Evolutionary conservation across 768 basidiomycete species (phyloP).

Genomic region (Suillus spraguei): DNA sequence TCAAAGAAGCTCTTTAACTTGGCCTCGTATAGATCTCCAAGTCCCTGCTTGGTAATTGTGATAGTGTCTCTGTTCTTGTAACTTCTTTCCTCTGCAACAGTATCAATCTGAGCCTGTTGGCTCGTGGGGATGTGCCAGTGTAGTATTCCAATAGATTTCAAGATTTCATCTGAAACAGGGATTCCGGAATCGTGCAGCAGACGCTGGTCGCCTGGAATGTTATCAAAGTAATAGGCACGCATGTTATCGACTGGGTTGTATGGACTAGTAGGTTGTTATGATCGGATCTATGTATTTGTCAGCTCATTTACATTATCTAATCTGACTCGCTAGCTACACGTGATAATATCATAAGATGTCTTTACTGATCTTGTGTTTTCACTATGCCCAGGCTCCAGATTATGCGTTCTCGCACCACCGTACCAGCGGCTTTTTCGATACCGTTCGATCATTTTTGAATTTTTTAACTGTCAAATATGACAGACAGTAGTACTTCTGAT

Average conservation of each 20-base stretch:
- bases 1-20: constrained; percentile 85
- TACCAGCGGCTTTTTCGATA: no score
- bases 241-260: constrained; percentile 24
- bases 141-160: constrained; percentile 63
- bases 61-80: constrained; percentile 88
- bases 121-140: constrained; percentile 65
- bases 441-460: no score
- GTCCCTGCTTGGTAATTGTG: constrained; percentile 72
- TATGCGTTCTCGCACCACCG: no score
- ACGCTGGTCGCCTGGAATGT: constrained; percentile 79
- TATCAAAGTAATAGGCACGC: constrained; percentile 78
- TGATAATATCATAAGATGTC: no score
- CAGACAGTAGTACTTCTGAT: no score
- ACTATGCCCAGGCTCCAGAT: no score
- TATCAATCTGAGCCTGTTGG: constrained; percentile 56
- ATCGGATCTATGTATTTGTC: no score
- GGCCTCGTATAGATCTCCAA: constrained; percentile 82
- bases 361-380: no score
- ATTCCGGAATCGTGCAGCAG: constrained; percentile 72
- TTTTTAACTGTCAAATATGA: no score
- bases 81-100: constrained; percentile 62
- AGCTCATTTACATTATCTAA: no score
- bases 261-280: no score
- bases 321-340: no score
- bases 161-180: constrained; percentile 50